phyloP scores from a whole-genome alignment of 1,284 basidiomycete genomes.

The Boletus sp. region DNA sequence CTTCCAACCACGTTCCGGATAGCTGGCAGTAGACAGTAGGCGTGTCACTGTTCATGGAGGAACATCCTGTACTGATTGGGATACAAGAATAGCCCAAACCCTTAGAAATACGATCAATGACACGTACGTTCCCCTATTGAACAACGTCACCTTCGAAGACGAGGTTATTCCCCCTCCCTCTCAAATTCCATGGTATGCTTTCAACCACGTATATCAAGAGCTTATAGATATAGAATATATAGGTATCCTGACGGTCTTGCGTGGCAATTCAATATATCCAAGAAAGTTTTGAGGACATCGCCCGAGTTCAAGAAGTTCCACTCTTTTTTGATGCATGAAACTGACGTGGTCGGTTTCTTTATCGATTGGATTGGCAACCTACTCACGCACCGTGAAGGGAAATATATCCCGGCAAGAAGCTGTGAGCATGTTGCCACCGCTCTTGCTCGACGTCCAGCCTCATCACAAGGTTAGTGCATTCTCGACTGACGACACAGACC shows the following conservation, averaged over 20 bases:
- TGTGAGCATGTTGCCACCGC: constrained; percentile 97
- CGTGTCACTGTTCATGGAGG: not conserved
- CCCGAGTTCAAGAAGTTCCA: constrained; percentile 97
- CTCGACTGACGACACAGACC: not conserved
- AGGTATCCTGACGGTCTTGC: constrained; percentile 94
- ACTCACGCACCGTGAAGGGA: constrained; percentile 50
- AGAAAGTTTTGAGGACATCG: constrained; percentile 84
- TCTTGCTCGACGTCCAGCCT: constrained; percentile 92
- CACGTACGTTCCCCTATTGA: constrained; percentile 76
- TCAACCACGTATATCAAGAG: not conserved
- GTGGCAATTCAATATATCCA: constrained; percentile 94
- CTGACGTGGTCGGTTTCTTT: constrained; percentile 74
- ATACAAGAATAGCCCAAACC: constrained; percentile 22
- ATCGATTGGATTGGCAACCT: not conserved
- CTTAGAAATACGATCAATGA: constrained; percentile 38
- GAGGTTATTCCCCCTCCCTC: constrained; percentile 75
- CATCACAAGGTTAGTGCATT: constrained; percentile 65
- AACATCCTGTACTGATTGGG: constrained; percentile 8
- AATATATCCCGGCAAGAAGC: constrained; percentile 97
- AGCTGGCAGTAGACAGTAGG: constrained; percentile 81
- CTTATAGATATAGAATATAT: not conserved
- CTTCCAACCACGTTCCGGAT: constrained; percentile 95
- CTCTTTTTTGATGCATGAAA: constrained; percentile 95
- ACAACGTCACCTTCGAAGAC: constrained; percentile 75
- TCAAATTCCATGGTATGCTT: constrained; percentile 75